phyloP scores from a whole-genome alignment of 2,329 filamentous ascomycete species.

The Aspergillus novoparasiticus region DNA sequence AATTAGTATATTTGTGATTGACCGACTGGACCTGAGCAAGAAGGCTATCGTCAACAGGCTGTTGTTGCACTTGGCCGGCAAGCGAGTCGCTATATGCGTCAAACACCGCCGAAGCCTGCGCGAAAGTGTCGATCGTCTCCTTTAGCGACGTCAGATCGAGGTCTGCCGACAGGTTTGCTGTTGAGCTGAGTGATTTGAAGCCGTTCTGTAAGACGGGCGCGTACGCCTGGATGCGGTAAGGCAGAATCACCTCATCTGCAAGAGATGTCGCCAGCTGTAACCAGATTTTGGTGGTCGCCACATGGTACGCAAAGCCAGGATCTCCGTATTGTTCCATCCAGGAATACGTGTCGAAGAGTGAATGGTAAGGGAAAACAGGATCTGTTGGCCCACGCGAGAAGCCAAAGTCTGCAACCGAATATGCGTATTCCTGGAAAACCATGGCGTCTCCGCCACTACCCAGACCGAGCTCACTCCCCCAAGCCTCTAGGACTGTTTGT shows the following conservation, averaged over 20 bases:
- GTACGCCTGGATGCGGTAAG: neutral
- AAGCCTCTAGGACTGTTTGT: neutral
- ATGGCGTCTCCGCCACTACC: neutral
- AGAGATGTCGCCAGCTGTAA: neutral
- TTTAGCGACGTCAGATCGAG: neutral
- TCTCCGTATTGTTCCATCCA: neutral
- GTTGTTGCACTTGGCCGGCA: neutral
- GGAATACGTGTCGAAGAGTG: neutral
- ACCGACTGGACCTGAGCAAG: neutral
- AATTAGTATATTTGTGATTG: neutral
- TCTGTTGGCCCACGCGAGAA: neutral
- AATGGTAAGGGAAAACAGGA: neutral
- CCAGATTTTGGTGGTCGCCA: neutral
- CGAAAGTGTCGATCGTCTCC: neutral
- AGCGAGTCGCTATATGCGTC: neutral
- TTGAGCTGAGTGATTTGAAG: neutral
- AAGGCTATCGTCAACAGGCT: neutral
- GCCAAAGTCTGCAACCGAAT: neutral
- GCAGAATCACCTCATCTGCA: neutral
- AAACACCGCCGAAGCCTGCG: neutral
- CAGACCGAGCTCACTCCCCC: neutral
- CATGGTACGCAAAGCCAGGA: neutral
- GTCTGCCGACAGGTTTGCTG: neutral
- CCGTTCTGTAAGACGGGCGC: neutral
- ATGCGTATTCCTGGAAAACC: neutral